Evolutionary conservation across 1,139 yeast genomes (phyloP), one percentile per base, ranked within the genome.

Genomic region (Yamadazyma diddensiae): DNA sequence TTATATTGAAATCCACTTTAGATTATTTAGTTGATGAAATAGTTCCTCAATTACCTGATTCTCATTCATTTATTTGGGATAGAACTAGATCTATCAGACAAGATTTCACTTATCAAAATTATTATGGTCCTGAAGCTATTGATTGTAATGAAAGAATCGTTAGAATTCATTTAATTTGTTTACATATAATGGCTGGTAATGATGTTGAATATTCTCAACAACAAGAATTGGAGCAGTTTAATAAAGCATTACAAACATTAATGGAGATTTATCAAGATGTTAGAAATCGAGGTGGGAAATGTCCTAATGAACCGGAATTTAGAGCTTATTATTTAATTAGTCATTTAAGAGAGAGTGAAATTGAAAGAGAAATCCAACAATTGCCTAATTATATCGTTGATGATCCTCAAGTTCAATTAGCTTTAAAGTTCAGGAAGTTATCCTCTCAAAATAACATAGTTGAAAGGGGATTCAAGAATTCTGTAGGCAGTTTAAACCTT

Each of bases 61-160:
- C 92, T 1, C 97, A 94, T 49, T 77, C 95, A 0, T 92, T 94
- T 49, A 60, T 94, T n/a, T 92, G 99, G 97, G 98, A 94, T 56
- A 74, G 99, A 57, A 94, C 97, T n/a, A 74, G 99, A 45, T 87
- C 97, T 0, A 90, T 94, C 25, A 73, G 99, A 50, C 97, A 94
- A 56, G 99, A 94, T 55, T 94, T 94, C 55, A 90, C 97, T 0
- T 88, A 87, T 51, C 99, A 94, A 53, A 92, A 92, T 52, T 90
- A 82, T 47, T 82, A 81, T 31, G 98, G 98, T 0, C 86, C 92
- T 1, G 97, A 92, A 53, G 94, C 97, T 1, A 76, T 92, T 9
- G 94, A 83, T 43, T 92, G 98, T 58, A 86, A 87, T 49, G 98
- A 94, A 55, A 68, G 82, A 33, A 94, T 94, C 47, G 97, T 90